These are phyloP conservation scores for Fusarium graminum DNA, from an alignment of 2,329 filamentous ascomycete genomes.

Conservation along the genomic window DNA sequence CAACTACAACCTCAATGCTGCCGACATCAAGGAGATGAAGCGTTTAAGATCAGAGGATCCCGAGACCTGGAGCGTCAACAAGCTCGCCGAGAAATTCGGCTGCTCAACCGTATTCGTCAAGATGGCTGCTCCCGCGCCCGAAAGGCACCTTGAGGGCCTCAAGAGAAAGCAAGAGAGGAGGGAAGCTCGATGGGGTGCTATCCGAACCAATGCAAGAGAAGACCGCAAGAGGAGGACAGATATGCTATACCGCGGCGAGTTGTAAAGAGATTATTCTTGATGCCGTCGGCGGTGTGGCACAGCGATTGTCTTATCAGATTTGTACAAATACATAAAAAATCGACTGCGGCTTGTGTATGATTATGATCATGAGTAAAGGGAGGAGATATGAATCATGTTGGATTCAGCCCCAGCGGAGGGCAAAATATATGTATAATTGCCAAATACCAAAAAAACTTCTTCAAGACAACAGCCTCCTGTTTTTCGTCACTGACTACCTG, in stretches of 20 bases:
- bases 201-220: conserved; percentile 65
- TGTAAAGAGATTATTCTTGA: conserved; percentile 53
- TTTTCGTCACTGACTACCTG: conserved; percentile 14
- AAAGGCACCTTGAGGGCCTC: conserved; percentile 62
- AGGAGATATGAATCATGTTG: conserved; percentile 31
- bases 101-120: conserved; percentile 70
- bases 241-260: conserved; percentile 65
- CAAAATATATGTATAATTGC: conserved; percentile 44
- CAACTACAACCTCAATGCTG: conserved; percentile 65
- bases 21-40: conserved; percentile 72
- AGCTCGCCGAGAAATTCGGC: conserved; percentile 66
- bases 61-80: conserved; percentile 65
- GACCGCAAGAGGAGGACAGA: conserved; percentile 67
- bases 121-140: conserved; percentile 66
- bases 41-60: conserved; percentile 67
- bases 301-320: conserved; percentile 16
- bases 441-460: conserved; percentile 44
- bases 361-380: conserved; percentile 38
- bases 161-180: conserved; percentile 61
- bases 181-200: conserved; percentile 69
- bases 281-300: conserved; percentile 8
- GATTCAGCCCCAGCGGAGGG: conserved; percentile 30
- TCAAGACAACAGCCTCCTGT: conserved; percentile 37
- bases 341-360: conserved; percentile 44
- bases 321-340: conserved; percentile 45